Percentiles rank a stretch among this genome's conserved stretches.
Evolutionary conservation across 768 basidiomycete genomes (phyloP).

Genomic region (Trametes gibbosa): DNA sequence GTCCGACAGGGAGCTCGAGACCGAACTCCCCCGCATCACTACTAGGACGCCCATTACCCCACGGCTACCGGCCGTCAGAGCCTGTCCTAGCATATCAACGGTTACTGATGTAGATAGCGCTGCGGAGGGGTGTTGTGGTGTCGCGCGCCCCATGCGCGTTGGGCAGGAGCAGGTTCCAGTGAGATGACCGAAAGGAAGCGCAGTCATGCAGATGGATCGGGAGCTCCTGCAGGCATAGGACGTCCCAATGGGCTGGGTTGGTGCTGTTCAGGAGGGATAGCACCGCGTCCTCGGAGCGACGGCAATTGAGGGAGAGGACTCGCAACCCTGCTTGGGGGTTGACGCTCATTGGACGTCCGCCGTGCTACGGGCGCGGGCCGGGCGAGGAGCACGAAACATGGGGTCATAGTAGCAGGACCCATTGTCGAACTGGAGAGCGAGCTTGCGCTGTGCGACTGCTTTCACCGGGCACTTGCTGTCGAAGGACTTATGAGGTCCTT

Average conservation of each 20-base stretch:
- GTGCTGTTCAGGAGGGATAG: not conserved
- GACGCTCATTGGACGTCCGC: not conserved
- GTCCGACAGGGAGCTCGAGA: no score
- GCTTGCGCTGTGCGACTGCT: not conserved
- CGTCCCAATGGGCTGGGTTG: not conserved
- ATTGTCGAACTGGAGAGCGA: not conserved
- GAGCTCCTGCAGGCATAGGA: not conserved
- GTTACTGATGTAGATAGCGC: not conserved
- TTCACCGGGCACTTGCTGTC: not conserved
- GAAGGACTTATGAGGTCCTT: not conserved
- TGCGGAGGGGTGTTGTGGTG: not conserved
- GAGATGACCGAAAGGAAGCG: not conserved
- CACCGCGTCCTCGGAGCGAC: not conserved
- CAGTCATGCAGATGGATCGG: not conserved
- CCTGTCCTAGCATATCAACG: no score
- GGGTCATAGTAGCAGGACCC: not conserved
- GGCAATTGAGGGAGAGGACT: not conserved
- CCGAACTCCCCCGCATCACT: no score
- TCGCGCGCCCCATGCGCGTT: not conserved
- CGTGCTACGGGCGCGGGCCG: not conserved
- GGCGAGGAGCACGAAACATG: not conserved
- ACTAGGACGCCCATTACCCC: no score
- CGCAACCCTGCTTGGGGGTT: not conserved
- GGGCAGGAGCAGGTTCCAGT: not conserved
- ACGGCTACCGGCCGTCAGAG: no score